Evolutionary conservation across 2,329 filamentous ascomycete genomes (phyloP).

Genomic region (Colletotrichum camelliae): DNA sequence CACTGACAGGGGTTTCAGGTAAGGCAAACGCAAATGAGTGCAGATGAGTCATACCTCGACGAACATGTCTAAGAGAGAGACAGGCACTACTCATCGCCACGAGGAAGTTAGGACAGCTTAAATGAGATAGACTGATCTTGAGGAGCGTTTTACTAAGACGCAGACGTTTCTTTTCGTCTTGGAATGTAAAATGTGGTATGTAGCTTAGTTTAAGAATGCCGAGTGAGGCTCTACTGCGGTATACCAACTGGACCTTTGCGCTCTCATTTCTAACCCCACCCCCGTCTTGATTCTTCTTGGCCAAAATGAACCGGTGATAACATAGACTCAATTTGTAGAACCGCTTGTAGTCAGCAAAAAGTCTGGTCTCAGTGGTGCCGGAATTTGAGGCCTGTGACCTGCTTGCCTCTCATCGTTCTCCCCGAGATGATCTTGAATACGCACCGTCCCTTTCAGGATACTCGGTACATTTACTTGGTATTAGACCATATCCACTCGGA

Average conservation of each 20-base stretch:
- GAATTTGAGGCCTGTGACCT: no score
- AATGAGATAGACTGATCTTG: neutral
- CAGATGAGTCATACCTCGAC: neutral
- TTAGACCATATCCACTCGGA: no score
- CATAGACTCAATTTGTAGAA: accelerated
- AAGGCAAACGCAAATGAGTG: no score
- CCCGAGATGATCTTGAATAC: no score
- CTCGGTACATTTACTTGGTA: no score
- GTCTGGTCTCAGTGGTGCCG: no score
- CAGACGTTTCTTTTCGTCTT: neutral
- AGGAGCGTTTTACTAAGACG: neutral
- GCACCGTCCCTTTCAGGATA: no score
- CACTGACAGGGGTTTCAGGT: no score
- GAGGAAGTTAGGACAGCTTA: neutral
- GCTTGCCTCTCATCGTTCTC: no score
- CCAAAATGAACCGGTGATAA: accelerated
- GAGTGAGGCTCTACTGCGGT: neutral
- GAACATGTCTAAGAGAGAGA: neutral
- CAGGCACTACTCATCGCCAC: neutral
- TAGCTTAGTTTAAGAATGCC: neutral
- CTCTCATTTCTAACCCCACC: neutral
- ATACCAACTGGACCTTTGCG: neutral
- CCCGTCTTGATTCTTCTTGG: accelerated
- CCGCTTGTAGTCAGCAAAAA: neutral
- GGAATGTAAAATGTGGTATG: neutral